Percentiles rank a stretch among this genome's conserved stretches.
phyloP scores from a whole-genome alignment of 2,329 filamentous ascomycete species.

The Cordyceps javanica region DNA sequence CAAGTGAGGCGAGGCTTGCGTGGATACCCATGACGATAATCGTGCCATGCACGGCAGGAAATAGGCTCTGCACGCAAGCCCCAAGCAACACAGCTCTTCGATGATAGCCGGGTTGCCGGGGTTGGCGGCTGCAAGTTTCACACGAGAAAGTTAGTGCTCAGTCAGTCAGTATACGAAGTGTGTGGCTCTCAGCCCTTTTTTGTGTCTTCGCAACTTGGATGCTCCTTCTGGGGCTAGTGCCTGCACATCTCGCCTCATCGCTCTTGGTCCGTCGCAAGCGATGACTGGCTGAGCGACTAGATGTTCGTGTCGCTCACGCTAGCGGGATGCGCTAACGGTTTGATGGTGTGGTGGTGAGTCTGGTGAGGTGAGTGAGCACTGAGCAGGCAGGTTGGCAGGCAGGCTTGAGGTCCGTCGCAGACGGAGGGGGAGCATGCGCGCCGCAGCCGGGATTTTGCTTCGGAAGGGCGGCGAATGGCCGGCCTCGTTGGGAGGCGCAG shows the following conservation, averaged over 20 bases:
- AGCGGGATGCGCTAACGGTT: conserved; percentile 1
- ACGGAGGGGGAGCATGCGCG: no score
- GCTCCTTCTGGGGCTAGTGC: not conserved
- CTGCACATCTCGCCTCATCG: not conserved
- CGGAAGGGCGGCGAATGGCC: no score
- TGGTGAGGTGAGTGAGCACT: not conserved
- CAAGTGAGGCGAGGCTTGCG: not conserved
- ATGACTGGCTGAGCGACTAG: not conserved
- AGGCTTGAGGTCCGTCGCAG: no score
- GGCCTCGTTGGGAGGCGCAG: not conserved
- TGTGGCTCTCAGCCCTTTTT: not conserved
- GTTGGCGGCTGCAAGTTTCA: not conserved
- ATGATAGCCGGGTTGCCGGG: not conserved
- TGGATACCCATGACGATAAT: not conserved
- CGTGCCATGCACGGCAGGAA: not conserved
- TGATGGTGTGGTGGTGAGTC: not conserved
- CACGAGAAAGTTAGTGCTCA: not conserved
- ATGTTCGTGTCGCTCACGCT: not conserved
- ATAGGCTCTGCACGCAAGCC: not conserved
- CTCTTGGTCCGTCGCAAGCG: not conserved
- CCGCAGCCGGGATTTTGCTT: no score
- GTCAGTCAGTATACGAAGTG: not conserved
- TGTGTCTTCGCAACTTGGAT: not conserved
- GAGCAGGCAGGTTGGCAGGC: not conserved
- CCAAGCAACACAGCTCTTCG: not conserved